Evolutionary conservation across 129 eudicot genomes (phyloP), one percentile per base, ranked within the genome.

Genomic region (Deinandra increscens): DNA sequence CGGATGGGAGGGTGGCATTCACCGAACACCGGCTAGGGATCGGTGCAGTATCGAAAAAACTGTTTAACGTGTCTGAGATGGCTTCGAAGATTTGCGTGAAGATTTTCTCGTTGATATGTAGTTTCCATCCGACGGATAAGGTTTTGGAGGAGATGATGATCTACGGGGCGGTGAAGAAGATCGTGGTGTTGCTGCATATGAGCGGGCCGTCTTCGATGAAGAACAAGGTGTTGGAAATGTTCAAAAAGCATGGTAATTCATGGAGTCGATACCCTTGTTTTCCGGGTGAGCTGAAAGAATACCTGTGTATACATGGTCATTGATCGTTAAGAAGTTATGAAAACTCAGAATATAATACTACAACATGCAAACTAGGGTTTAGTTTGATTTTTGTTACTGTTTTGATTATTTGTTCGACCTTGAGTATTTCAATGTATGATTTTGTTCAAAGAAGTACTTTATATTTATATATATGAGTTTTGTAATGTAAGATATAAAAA

Each of bases 181-280:
- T 90, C 48, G 85, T 82, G 68, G 87, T 84, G 45, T 68, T 90
- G 77, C 56, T 90, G 85, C 88, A 87, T 75, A 69, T 82, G 48
- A 77, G 73, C 12, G 95, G 87, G 19, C 56, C 73, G 23, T 86
- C 94, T 7, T 66, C 85, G 19, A 90, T 80, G 0, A 90, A 83
- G 79, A 87, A 73, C 43, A 81, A 79, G 77, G 85, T 79, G 63
- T 68, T 79, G 64, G 85, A 87, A 43, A 79, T 90, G 49, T 66
- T 90, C 58, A 90, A 79, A 75, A 44, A 71, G 74, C 95, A 90
- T 55, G 95, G 79, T n/a, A 46, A 67, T 41, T 74, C 68, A 1
- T 90, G 95, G 95, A 75, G 70, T 83, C 81, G 88, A 44, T 80
- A 82, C 72, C 87, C 97, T 46, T 90, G 97, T 79, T 90, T 84